phyloP scores from a whole-genome alignment of 2,329 filamentous ascomycete species.

The Metarhizium anisopliae region DNA sequence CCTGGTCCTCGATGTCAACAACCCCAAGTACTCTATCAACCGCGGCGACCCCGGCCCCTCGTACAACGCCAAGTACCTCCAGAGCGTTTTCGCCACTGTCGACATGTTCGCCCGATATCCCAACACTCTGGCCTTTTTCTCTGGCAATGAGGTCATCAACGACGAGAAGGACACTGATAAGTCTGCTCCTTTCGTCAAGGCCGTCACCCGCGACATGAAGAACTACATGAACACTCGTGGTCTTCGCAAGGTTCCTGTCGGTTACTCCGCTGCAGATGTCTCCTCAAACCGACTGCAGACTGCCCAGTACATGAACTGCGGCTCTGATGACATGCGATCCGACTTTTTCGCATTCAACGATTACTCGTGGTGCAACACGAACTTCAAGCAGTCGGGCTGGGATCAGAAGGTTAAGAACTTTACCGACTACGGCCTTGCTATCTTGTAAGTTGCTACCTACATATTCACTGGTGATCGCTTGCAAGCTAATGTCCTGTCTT shows the following conservation, averaged over 20 bases:
- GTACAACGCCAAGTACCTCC: constrained; percentile 82
- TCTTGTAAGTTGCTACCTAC: constrained; percentile 48
- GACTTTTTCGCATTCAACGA: constrained; percentile 90
- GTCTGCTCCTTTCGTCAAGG: constrained; percentile 67
- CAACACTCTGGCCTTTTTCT: constrained; percentile 85
- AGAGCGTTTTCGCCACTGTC: constrained; percentile 77
- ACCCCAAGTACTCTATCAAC: constrained; percentile 80
- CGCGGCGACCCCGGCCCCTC: constrained; percentile 65
- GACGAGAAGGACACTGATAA: constrained; percentile 52
- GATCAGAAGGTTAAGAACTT: constrained; percentile 83
- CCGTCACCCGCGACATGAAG: constrained; percentile 68
- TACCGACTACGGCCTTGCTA: constrained; percentile 74
- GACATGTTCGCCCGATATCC: constrained; percentile 74
- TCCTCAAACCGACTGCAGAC: constrained; percentile 78
- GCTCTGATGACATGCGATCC: constrained; percentile 69
- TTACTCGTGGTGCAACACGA: constrained; percentile 76
- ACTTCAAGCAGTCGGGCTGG: constrained; percentile 68
- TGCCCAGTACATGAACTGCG: constrained; percentile 90
- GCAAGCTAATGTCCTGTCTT: neutral
- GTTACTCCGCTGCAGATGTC: constrained; percentile 73
- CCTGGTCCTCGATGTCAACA: constrained; percentile 86
- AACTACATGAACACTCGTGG: constrained; percentile 55
- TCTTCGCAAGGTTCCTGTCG: constrained; percentile 62
- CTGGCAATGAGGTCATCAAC: constrained; percentile 74
- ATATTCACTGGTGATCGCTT: neutral